Conservation (phyloP, 768 basidiomycete species). For the Phlebiopsis flavidoalba region DNA sequence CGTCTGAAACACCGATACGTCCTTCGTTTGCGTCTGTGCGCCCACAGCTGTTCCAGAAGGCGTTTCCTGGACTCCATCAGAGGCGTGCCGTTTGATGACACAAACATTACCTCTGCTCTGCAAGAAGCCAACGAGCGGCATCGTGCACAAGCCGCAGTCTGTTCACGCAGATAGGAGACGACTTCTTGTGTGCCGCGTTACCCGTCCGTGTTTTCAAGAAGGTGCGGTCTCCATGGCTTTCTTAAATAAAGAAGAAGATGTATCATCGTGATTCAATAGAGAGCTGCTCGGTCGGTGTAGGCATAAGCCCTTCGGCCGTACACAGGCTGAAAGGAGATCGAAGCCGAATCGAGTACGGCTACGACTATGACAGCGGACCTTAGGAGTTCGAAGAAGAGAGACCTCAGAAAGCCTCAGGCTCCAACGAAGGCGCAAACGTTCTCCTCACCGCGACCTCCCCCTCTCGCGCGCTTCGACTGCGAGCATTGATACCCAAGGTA, state of each 20-base stretch:
- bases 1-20: neutral
- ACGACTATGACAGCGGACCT: conserved; percentile 10
- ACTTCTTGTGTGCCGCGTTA: conserved; percentile 10
- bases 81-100: conserved; percentile 11
- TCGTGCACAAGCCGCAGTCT: conserved; percentile 7
- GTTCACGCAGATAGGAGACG: conserved; percentile 7
- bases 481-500: neutral
- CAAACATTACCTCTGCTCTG: conserved; percentile 8
- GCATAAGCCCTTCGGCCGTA: neutral
- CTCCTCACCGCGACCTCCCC: neutral
- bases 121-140: conserved; percentile 5
- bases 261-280: neutral
- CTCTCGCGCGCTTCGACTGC: neutral
- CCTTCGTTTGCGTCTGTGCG: conserved; percentile 1
- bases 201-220: neutral
- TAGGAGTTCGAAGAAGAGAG: conserved; percentile 9
- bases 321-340: neutral
- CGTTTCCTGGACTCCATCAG: conserved; percentile 7
- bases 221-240: neutral
- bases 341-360: conserved; percentile 5
- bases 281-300: neutral
- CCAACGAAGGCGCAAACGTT: neutral
- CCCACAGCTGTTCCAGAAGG: conserved; percentile 9
- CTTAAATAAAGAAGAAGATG: neutral
- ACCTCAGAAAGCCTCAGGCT: neutral